Base-by-base conservation (phyloP, 2,329 filamentous ascomycete species). In the Dactylonectria estremocensis region DNA sequence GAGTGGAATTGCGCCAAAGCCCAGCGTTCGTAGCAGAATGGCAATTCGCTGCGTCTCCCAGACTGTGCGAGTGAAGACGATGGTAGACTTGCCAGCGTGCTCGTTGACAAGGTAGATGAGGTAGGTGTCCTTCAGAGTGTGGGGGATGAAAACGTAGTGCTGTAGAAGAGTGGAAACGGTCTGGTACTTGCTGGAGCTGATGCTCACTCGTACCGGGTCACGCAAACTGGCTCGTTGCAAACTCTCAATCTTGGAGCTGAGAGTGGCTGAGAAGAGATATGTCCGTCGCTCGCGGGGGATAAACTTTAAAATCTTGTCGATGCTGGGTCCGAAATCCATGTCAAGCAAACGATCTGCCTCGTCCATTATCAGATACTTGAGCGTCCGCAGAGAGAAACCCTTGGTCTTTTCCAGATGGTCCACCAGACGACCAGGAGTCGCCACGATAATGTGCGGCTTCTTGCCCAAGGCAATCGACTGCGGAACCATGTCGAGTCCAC, bases 361-460 rank as follows among this genome's bases (percentile, higher is more conserved):
- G 77, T 98, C 95, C 89, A 98, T 95, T 69, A 98, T 95, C 3
- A 98, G 85, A 77, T 95, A 97, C 77, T 95, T 95, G 43, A 98
- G 85, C 4, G 88, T 87, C 33, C 92, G 89, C 55, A 98, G 84
- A 2, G 92, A 95, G 82, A 99, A 98, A 11, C 96, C 95, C 81
- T 97, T 98, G 2, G 96, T 99, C 82, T 97, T 97, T 79, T 98
- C 95, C 9, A 98, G 84, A 75, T 99, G 96, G 76, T 98, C 96
- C 5, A 98, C 86, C 22, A 98, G 84, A 64, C 95, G 90, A 59
- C 95, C 95, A 0, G 95, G 95, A 0, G 95, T 98, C 0, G 95
- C 95, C 45, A 98, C 95, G 22, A 98, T 86, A 24, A 99, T 91
- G 77, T 99, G 96, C 8, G 96, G 96, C 75, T 95, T 95, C 87